phyloP scores from a whole-genome alignment of 2,329 filamentous ascomycete genomes.

The Diaporthe sp. region DNA sequence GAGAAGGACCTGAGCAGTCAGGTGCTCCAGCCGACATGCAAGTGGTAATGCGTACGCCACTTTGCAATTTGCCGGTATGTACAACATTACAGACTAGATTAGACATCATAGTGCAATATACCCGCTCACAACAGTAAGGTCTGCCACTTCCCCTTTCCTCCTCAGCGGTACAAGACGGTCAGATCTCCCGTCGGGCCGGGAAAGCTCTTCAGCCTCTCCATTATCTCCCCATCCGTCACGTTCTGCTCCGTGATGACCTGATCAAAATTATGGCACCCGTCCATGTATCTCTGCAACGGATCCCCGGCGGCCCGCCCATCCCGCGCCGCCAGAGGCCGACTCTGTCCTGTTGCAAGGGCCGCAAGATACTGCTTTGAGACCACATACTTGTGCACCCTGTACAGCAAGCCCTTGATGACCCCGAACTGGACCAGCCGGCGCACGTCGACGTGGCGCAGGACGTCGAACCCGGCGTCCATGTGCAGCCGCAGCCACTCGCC shows the following conservation, averaged over 20 bases:
- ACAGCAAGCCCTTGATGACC: conserved; percentile 93
- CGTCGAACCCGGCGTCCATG: conserved; percentile 72
- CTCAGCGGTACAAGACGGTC: conserved; percentile 66
- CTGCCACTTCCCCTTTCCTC: background rate
- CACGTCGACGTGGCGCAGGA: conserved; percentile 85
- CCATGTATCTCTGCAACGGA: conserved; percentile 75
- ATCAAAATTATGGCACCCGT: conserved; percentile 83
- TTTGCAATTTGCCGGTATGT: conserved; percentile 42
- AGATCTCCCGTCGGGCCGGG: conserved; percentile 64
- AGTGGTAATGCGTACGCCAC: background rate
- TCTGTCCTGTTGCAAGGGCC: conserved; percentile 67
- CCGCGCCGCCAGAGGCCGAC: conserved; percentile 48
- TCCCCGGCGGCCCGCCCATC: conserved; percentile 54
- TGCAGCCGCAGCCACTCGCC: conserved; percentile 89
- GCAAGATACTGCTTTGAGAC: conserved; percentile 75
- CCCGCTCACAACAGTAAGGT: background rate
- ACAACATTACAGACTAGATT: conserved; percentile 36
- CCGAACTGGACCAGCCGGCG: conserved; percentile 95
- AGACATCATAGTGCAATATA: background rate
- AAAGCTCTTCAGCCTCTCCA: conserved; percentile 75
- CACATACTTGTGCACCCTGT: conserved; percentile 92
- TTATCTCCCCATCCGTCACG: conserved; percentile 77
- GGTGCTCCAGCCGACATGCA: background rate
- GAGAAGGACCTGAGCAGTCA: background rate
- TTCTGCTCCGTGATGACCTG: conserved; percentile 85